Evolutionary conservation across 176 grass and related monocot species (phyloP).

Genomic region (Themeda triandra): DNA sequence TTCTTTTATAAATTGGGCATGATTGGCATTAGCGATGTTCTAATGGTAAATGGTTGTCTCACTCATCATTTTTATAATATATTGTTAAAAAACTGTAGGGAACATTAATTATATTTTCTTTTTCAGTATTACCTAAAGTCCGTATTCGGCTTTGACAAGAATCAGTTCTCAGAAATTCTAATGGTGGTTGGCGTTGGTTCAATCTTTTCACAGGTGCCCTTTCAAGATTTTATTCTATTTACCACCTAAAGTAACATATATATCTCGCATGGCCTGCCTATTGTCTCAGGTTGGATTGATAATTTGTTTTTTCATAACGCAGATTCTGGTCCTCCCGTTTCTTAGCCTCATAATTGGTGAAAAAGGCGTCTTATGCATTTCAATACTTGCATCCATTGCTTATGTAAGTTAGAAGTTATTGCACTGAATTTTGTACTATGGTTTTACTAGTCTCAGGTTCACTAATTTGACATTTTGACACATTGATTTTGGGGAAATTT

Average conservation of each 20-base stretch:
- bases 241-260: not conserved
- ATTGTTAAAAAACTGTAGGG: not conserved
- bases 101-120: not conserved
- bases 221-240: not conserved
- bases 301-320: not conserved
- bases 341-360: constrained; percentile 54
- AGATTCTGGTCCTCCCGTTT: constrained; percentile 77
- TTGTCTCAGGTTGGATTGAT: no score
- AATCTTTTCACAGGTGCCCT: constrained; percentile 74
- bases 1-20: constrained; percentile 89
- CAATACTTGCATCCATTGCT: constrained; percentile 52
- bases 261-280: not conserved
- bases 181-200: constrained; percentile 80
- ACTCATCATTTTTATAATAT: not conserved
- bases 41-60: constrained; percentile 54
- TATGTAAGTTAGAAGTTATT: constrained; percentile 66
- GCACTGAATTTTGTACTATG: not conserved
- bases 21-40: constrained; percentile 71
- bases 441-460: not conserved
- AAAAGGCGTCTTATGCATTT: constrained; percentile 66
- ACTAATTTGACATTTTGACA: not conserved
- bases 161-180: constrained; percentile 89
- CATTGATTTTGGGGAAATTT: not conserved
- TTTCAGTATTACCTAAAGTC: constrained; percentile 85
- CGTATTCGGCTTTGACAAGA: constrained; percentile 83